phyloP scores from a whole-genome alignment of 1,139 yeast species.

The Geotrichum siamense region DNA sequence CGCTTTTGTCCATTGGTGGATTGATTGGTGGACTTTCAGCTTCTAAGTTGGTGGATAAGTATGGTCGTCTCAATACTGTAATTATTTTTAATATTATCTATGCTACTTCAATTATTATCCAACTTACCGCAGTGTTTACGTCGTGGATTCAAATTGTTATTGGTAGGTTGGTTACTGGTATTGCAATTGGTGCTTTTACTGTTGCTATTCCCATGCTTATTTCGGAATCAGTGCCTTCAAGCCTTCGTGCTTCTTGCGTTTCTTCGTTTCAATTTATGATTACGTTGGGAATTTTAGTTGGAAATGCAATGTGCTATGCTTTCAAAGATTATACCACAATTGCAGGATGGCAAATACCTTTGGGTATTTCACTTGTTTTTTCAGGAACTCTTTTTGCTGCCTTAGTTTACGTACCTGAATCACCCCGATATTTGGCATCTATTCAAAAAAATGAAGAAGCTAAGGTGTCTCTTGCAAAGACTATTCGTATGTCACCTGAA shows the following conservation, averaged over 20 bases:
- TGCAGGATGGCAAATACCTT: constrained; percentile 59
- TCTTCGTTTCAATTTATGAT: constrained; percentile 62
- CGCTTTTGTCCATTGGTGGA: constrained; percentile 49
- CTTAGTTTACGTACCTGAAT: constrained; percentile 66
- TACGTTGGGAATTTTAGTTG: constrained; percentile 62
- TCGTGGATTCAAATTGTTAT: constrained; percentile 39
- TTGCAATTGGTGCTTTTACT: constrained; percentile 64
- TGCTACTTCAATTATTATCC: constrained; percentile 47
- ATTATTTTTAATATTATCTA: constrained; percentile 42
- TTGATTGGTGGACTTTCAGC: constrained; percentile 48
- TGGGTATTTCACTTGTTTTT: constrained; percentile 43
- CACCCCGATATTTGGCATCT: constrained; percentile 65
- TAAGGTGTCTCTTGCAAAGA: constrained; percentile 50
- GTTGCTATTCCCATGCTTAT: constrained; percentile 62
- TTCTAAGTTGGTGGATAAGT: constrained; percentile 42
- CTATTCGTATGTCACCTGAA: constrained; percentile 55
- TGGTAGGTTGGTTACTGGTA: constrained; percentile 47
- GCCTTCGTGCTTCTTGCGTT: constrained; percentile 60
- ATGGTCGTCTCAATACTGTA: constrained; percentile 48
- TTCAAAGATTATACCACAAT: constrained; percentile 43
- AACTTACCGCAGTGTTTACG: constrained; percentile 41
- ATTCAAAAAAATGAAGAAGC: constrained; percentile 52
- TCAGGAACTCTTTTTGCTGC: constrained; percentile 42
- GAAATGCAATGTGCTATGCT: constrained; percentile 61
- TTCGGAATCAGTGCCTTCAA: constrained; percentile 64